Conservation (phyloP, 2,329 filamentous ascomycete genomes). For the Penicillium sp. region DNA sequence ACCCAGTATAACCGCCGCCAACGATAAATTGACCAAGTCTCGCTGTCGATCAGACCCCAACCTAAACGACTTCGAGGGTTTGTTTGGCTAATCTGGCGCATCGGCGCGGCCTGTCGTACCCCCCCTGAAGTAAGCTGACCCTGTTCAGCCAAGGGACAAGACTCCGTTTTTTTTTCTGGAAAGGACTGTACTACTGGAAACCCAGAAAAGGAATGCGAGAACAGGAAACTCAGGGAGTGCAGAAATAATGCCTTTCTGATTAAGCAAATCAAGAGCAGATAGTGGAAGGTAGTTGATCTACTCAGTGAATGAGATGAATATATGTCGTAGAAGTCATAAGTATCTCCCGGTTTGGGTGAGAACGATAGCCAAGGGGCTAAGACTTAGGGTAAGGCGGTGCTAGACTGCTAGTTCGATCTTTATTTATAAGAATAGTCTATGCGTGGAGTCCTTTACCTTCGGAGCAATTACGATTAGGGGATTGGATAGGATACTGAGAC, state of each 20-base stretch:
- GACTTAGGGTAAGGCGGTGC: background rate
- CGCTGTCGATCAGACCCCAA: constrained; percentile 21
- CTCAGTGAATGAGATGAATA: background rate
- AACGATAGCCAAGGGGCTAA: background rate
- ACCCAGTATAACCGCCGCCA: constrained; percentile 42
- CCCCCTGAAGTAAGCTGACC: constrained; percentile 25
- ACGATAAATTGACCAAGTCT: constrained; percentile 33
- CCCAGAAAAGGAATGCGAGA: constrained; percentile 16
- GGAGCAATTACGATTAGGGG: background rate
- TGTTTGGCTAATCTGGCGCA: constrained; percentile 36
- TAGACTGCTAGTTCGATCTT: background rate
- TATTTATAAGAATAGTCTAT: background rate
- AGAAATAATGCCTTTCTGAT: constrained; percentile 23
- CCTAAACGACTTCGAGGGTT: constrained; percentile 19
- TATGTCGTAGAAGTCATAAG: background rate
- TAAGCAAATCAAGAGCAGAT: background rate
- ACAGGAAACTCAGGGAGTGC: constrained; percentile 18
- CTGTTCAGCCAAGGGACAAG: constrained; percentile 25
- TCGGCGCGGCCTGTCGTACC: constrained; percentile 25
- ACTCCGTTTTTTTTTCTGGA: constrained; percentile 25
- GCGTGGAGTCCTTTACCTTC: background rate
- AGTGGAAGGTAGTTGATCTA: background rate
- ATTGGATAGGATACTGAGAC: background rate
- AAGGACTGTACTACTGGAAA: too few species aligned
- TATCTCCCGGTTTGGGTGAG: background rate